Conservation (phyloP, 2,329 filamentous ascomycete genomes). For the Fusarium nelsonii region DNA sequence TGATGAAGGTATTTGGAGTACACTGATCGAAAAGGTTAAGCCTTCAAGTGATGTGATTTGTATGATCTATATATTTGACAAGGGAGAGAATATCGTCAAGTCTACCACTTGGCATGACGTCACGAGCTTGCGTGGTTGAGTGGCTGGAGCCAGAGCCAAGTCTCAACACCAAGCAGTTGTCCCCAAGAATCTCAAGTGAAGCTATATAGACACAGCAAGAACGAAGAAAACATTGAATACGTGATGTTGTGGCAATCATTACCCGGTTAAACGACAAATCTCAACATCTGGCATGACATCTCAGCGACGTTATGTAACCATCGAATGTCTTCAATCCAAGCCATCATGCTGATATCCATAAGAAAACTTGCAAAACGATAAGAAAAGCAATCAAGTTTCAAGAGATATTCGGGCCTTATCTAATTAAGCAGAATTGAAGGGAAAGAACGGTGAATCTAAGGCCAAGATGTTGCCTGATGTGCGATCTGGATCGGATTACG, state of each 20-base stretch:
- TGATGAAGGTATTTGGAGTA: conserved; percentile 14
- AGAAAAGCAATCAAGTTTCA: neutral
- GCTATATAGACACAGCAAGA: conserved; percentile 8
- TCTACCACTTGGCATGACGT: conserved; percentile 34
- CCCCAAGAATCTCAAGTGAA: neutral
- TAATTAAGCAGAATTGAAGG: neutral
- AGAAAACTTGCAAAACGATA: neutral
- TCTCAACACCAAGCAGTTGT: neutral
- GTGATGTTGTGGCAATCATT: neutral
- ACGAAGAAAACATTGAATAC: fast-evolving
- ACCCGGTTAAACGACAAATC: no score
- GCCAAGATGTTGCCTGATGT: conserved; percentile 18
- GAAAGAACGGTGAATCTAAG: conserved; percentile 12
- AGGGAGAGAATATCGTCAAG: conserved; percentile 3
- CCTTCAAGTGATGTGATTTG: neutral
- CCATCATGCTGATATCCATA: neutral
- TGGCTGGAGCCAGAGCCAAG: conserved; percentile 24
- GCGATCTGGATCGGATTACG: conserved; percentile 28
- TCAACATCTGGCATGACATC: neutral
- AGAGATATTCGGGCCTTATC: conserved; percentile 24
- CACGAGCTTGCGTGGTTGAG: conserved; percentile 27
- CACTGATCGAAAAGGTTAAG: no score
- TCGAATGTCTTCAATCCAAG: neutral
- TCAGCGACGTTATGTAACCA: neutral
- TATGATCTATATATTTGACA: neutral